A percentile compares a stretch with the other conserved stretches of the same genome.
Evolutionary conservation across 1,284 basidiomycete species (phyloP).

Genomic region (Ustilago sp.): DNA sequence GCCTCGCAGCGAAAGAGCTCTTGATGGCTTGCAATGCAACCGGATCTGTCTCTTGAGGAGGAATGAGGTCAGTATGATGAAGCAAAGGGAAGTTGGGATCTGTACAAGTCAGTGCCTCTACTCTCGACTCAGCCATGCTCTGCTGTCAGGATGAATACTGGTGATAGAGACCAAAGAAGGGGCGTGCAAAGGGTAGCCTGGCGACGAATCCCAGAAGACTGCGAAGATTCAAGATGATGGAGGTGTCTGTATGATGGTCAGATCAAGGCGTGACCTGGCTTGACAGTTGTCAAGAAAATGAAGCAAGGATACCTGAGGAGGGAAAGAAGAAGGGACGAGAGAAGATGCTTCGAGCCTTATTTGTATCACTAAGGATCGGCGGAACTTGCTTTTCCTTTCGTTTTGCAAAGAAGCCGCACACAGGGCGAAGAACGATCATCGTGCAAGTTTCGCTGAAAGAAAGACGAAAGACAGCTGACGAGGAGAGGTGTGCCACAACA

Average conservation of each 20-base stretch:
- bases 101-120: background rate
- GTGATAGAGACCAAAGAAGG: background rate
- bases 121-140: conserved; percentile 8
- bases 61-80: background rate
- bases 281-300: background rate
- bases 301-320: background rate
- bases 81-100: background rate
- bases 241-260: background rate
- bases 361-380: background rate
- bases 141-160: background rate
- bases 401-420: no score
- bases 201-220: background rate
- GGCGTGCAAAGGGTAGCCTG: background rate
- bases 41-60: background rate
- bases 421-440: background rate
- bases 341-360: background rate
- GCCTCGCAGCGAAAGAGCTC: background rate
- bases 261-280: background rate
- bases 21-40: conserved; percentile 3
- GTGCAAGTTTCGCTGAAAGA: background rate
- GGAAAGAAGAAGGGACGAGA: background rate
- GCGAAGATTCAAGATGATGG: background rate
- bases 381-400: background rate
- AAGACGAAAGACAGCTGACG: no score
- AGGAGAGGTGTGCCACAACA: background rate